A percentile compares a stretch with the other conserved stretches of the same genome.
Conservation (phyloP, 257 asterid genomes). For the Capsicum pubescens region DNA sequence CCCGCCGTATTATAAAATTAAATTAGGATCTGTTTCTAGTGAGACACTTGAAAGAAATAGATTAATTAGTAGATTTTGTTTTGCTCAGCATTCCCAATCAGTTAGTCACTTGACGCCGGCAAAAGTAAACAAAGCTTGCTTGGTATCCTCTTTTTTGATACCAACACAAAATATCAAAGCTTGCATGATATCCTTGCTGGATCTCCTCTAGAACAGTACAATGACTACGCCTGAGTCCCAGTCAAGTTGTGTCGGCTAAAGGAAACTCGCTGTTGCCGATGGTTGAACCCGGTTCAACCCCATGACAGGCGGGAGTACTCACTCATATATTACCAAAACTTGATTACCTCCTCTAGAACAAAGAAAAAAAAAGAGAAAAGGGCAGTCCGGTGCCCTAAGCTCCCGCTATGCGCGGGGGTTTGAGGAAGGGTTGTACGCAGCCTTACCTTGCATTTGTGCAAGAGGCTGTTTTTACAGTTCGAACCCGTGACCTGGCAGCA, state of each 20-base stretch:
- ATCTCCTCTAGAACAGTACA: neutral
- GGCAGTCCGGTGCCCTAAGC: too few species aligned
- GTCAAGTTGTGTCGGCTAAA: neutral
- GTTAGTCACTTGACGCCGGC: neutral
- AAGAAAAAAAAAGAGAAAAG: too few species aligned
- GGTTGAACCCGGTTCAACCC: neutral
- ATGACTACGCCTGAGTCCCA: neutral
- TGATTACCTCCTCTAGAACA: slow-evolving; percentile 7
- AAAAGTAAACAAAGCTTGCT: slow-evolving; percentile 19
- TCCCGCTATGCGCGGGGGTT: too few species aligned
- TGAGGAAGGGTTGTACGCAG: too few species aligned
- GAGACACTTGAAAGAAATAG: too few species aligned
- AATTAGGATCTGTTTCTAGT: neutral
- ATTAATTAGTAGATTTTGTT: too few species aligned
- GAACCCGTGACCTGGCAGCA: too few species aligned
- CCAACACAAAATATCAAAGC: neutral
- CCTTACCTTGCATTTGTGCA: too few species aligned
- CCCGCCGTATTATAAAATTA: neutral
- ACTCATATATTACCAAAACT: neutral
- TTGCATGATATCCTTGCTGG: neutral
- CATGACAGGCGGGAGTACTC: neutral
- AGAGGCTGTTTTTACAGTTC: too few species aligned
- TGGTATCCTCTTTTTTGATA: neutral
- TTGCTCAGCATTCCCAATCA: too few species aligned
- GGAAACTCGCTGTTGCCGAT: neutral